Evolutionary conservation across 2,329 filamentous ascomycete genomes (phyloP).

Genomic region (Ascosphaera apis): DNA sequence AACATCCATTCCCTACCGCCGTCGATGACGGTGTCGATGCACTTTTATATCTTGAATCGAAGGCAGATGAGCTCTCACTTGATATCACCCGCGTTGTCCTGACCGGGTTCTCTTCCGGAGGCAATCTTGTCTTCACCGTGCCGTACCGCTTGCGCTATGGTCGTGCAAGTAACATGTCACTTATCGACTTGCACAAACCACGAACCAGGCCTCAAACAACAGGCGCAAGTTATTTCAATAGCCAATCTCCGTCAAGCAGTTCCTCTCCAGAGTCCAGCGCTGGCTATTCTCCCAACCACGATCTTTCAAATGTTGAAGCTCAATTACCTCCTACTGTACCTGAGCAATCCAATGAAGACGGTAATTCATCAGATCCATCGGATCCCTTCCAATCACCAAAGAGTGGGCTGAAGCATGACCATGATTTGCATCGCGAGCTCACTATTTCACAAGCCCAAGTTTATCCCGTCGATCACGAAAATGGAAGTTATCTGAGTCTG

Average conservation of each 20-base stretch:
- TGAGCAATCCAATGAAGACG: background rate
- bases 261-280: background rate
- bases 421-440: background rate
- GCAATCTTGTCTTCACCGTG: conserved; percentile 38
- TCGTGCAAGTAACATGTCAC: conserved; percentile 12
- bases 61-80: conserved; percentile 32
- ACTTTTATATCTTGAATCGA: conserved; percentile 31
- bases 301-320: background rate
- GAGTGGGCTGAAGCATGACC: background rate
- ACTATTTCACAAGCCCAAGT: background rate
- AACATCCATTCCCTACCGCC: conserved; percentile 37
- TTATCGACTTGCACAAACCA: conserved; percentile 11
- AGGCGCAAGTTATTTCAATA: background rate
- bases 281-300: background rate
- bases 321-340: background rate
- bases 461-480: background rate
- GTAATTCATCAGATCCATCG: background rate
- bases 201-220: conserved; percentile 6
- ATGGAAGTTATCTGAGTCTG: conserved; percentile 3
- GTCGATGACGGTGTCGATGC: conserved; percentile 42
- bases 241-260: background rate
- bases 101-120: conserved; percentile 39
- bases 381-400: background rate
- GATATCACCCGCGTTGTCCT: conserved; percentile 34
- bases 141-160: conserved; percentile 28